These are phyloP conservation scores for Globisporangium radiosum DNA, from an alignment of 352 stramenopile genomes.

Conservation along the genomic window DNA sequence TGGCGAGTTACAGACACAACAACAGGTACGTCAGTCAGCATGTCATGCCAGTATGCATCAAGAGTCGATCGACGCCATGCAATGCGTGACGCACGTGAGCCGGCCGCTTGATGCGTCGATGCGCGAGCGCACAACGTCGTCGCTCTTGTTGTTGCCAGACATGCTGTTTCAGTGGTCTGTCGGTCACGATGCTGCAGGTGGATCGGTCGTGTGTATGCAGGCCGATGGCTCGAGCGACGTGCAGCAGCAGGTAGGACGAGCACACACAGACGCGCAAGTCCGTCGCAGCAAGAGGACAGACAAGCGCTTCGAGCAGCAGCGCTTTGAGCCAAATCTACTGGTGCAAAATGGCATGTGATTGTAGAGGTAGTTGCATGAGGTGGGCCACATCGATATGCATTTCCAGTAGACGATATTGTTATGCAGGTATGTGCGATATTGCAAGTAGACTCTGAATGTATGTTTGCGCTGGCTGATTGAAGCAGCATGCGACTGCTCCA, in stretches of 20 bases:
- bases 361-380: neutral
- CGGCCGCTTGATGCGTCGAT: conserved; percentile 63
- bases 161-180: conserved; percentile 13
- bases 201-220: too few relatives aligned
- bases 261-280: too few relatives aligned
- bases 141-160: conserved; percentile 28
- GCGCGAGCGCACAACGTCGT: conserved; percentile 48
- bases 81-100: conserved; percentile 39
- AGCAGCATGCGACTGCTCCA: too few relatives aligned
- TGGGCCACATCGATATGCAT: neutral
- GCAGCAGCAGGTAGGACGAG: neutral
- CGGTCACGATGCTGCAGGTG: too few relatives aligned
- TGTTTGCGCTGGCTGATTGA: too few relatives aligned
- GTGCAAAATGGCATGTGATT: conserved; percentile 4
- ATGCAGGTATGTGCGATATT: neutral
- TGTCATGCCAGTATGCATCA: too few relatives aligned
- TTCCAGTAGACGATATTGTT: neutral
- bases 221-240: neutral
- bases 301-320: neutral
- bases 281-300: neutral
- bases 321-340: conserved; percentile 4
- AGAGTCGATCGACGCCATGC: neutral
- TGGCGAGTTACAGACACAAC: neutral
- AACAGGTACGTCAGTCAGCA: neutral
- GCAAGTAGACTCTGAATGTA: neutral